phyloP scores from a whole-genome alignment of 371 early-diverging fungal genomes.

The Rhizopus microsporus region DNA sequence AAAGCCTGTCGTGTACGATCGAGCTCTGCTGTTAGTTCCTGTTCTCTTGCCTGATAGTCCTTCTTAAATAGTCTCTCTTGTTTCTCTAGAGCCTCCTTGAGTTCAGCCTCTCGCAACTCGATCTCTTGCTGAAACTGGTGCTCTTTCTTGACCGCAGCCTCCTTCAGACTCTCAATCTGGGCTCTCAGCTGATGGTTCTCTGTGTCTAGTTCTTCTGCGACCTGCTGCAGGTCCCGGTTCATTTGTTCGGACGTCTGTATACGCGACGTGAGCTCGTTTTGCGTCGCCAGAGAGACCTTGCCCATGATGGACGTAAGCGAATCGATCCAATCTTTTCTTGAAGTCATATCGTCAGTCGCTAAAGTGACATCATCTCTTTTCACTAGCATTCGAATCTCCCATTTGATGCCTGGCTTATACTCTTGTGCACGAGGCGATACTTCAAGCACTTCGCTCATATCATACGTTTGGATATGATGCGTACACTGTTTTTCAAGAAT shows the following conservation, averaged over 20 bases:
- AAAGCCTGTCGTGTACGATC: conserved; percentile 19
- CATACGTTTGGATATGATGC: conserved; percentile 50
- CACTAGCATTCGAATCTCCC: conserved; percentile 49
- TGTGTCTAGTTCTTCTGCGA: conserved; percentile 29
- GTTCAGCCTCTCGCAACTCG: conserved; percentile 26
- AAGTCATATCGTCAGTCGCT: conserved; percentile 45
- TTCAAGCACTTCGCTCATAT: conserved; percentile 55
- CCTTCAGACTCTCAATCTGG: conserved; percentile 27
- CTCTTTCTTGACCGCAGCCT: conserved; percentile 22
- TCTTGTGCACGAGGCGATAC: conserved; percentile 48
- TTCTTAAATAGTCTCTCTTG: conserved; percentile 16
- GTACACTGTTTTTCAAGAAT: conserved; percentile 27
- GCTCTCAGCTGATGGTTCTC: conserved; percentile 35
- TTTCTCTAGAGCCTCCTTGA: conserved; percentile 31
- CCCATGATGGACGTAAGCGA: conserved; percentile 55
- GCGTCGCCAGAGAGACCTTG: conserved; percentile 50
- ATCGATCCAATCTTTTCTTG: conserved; percentile 50
- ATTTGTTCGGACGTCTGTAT: conserved; percentile 38
- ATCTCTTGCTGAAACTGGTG: conserved; percentile 19
- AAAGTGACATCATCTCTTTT: conserved; percentile 46
- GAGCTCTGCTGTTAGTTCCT: conserved; percentile 25
- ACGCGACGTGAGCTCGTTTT: conserved; percentile 46
- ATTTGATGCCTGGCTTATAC: conserved; percentile 45
- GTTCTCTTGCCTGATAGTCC: conserved; percentile 25
- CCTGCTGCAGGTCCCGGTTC: conserved; percentile 38